phyloP scores from a whole-genome alignment of 805 yeast genomes.

The Komagataella ulmi region DNA sequence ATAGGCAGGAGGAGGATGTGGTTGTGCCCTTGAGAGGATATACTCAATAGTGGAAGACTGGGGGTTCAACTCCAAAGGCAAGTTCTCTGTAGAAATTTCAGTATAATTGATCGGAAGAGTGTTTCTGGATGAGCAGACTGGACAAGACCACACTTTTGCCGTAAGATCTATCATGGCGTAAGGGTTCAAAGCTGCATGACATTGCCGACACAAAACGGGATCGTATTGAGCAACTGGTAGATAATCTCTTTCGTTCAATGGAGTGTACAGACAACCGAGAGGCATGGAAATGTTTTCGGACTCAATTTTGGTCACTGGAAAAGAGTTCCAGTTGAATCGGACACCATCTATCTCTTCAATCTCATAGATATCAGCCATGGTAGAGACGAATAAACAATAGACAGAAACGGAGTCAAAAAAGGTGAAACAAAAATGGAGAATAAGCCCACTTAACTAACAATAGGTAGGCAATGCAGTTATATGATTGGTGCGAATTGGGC shows the following conservation, averaged over 20 bases:
- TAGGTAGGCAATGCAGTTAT: not conserved
- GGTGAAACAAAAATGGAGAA: not conserved
- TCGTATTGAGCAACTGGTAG: constrained; percentile 73
- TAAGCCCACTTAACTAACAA: not conserved
- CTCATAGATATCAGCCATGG: constrained; percentile 33
- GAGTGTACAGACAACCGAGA: constrained; percentile 90
- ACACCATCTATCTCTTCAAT: constrained; percentile 52
- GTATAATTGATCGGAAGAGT: constrained; percentile 75
- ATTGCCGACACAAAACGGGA: constrained; percentile 72
- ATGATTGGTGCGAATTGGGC: not conserved
- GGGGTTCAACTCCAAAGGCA: constrained; percentile 70
- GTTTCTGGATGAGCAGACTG: constrained; percentile 67
- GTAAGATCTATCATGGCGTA: constrained; percentile 70
- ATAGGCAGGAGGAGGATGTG: constrained; percentile 75
- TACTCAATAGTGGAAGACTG: constrained; percentile 74
- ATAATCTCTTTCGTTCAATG: constrained; percentile 67
- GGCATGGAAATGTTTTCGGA: constrained; percentile 90
- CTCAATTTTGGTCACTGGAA: constrained; percentile 82
- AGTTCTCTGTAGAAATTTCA: constrained; percentile 57
- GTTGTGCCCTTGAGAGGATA: constrained; percentile 45
- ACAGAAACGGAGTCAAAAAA: not conserved
- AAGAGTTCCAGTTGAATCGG: constrained; percentile 71
- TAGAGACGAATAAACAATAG: not conserved
- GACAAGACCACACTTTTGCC: constrained; percentile 74
- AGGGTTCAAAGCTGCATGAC: constrained; percentile 82